Base-by-base conservation (phyloP, 768 basidiomycete genomes). In the Trichaptum fuscoviolaceum region DNA sequence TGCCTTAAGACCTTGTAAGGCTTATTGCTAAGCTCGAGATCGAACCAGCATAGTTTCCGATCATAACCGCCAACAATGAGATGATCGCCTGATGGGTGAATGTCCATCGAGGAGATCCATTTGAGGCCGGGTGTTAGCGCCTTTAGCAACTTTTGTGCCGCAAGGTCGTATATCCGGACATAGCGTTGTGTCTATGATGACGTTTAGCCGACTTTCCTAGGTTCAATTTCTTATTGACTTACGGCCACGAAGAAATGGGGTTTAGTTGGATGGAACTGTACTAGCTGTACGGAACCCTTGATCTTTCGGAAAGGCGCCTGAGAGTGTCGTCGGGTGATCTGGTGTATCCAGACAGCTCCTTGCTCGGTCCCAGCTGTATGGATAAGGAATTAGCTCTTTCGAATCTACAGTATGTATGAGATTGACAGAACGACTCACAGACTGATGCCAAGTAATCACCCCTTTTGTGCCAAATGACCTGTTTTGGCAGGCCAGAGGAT, bases 181-280 rank as follows among this genome's bases (percentile, higher is more conserved):
- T 97, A 96, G 76, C 95, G 93, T 75, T 98, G 95, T 7, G 97
- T 99, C 95, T 96, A 73, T 57, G 18, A 12, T 70, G 36, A 63
- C 23, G n/a, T 17, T 9, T 2, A 20, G 30, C 30, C 30, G 30
- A 30, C 2, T 2, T 30, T 30, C 30, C 30, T n/a, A n/a, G n/a
- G n/a, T n/a, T n/a, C 30, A 3, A 30, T 3, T 30, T 8, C 8
- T 3, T 30, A 30, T 30, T 30, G 30, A 81, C 92, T 77, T 76
- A 96, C 95, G 58, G 97, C 97, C 63, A 99, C 96, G 72, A 99
- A 98, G 84, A 99, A 97, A 77, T 96, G 88, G 6, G 97, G 94
- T 76, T 94, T 95, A 30, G 82, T 78, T 4, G 97, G 97, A 77
- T 99, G 97, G 86, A 99, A 99, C 57, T 91, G 83, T 24, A 97